Evolutionary conservation across 2,329 filamentous ascomycete species (phyloP).

Genomic region (Dryadomyces quercivorus): DNA sequence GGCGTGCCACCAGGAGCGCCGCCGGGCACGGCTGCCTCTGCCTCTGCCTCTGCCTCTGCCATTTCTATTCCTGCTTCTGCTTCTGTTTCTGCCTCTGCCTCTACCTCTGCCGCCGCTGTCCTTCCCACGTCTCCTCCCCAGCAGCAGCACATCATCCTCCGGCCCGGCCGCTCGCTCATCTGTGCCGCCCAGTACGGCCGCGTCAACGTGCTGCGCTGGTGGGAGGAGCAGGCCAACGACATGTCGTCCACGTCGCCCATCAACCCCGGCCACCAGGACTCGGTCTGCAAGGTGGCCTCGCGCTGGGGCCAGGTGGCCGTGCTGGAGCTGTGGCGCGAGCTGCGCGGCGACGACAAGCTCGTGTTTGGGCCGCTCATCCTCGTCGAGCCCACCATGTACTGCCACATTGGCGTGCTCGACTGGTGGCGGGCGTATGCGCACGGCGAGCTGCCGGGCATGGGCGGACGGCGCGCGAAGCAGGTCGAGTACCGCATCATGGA

Average conservation of each 20-base stretch:
- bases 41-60: no score
- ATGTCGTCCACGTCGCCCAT: slow-evolving; percentile 22
- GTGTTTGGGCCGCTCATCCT: slow-evolving; percentile 33
- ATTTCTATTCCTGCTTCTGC: no score
- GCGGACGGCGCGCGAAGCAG: slow-evolving; percentile 45
- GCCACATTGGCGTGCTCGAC: slow-evolving; percentile 71
- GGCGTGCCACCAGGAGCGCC: no score
- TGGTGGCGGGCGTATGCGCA: slow-evolving; percentile 75
- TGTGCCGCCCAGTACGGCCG: slow-evolving; percentile 76
- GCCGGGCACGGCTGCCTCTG: background rate
- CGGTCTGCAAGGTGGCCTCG: slow-evolving; percentile 72
- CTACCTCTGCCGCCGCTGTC: background rate
- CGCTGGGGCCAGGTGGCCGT: slow-evolving; percentile 76
- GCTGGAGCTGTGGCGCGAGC: slow-evolving; percentile 68
- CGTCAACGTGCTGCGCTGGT: slow-evolving; percentile 70
- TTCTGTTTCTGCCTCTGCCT: background rate
- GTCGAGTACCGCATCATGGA: slow-evolving; percentile 94
- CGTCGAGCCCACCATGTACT: slow-evolving; percentile 76
- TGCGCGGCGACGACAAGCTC: slow-evolving; percentile 48
- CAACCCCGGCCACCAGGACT: slow-evolving; percentile 66
- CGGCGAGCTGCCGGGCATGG: slow-evolving; percentile 40
- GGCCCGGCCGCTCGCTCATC: slow-evolving; percentile 74
- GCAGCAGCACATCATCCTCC: slow-evolving; percentile 44
- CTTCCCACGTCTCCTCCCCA: background rate
- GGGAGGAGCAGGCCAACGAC: slow-evolving; percentile 66